Percentiles rank a stretch among this genome's conserved stretches.
Evolutionary conservation across 1,139 yeast genomes (phyloP).

Genomic region (Magnusiomyces fungicola): DNA sequence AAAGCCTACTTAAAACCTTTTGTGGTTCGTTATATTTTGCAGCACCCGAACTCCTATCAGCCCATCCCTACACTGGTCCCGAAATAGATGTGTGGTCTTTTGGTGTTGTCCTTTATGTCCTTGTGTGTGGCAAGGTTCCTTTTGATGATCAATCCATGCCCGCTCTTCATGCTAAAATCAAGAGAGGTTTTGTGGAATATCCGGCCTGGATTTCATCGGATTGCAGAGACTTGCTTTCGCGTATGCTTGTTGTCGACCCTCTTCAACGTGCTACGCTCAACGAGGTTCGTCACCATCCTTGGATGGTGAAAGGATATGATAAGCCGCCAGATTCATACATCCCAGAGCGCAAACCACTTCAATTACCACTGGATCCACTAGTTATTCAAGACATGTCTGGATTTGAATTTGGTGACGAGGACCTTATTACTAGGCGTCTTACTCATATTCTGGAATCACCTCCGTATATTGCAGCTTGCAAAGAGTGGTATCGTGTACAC

Average conservation of each 20-base stretch:
- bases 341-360: conserved; percentile 70
- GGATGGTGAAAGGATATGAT: conserved; percentile 91
- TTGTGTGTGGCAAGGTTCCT: conserved; percentile 97
- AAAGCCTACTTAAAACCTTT: conserved; percentile 74
- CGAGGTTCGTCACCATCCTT: conserved; percentile 82
- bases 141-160: conserved; percentile 94
- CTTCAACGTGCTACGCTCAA: conserved; percentile 65
- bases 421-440: conserved; percentile 52
- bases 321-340: conserved; percentile 61
- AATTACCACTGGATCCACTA: conserved; percentile 61
- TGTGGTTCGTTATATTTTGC: conserved; percentile 98
- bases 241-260: conserved; percentile 92
- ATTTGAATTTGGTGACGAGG: conserved; percentile 67
- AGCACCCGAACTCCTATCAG: conserved; percentile 92
- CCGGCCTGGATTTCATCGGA: conserved; percentile 77
- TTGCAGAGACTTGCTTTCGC: conserved; percentile 71
- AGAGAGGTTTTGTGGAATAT: conserved; percentile 86
- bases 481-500: conserved; percentile 49
- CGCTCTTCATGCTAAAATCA: conserved; percentile 88
- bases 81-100: conserved; percentile 98
- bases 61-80: conserved; percentile 90
- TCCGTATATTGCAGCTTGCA: conserved; percentile 59
- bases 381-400: conserved; percentile 71
- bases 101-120: conserved; percentile 89
- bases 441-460: conserved; percentile 54